Evolutionary conservation across 495 filamentous ascomycete species (phyloP).

Genomic region (Emericellopsis terricola): DNA sequence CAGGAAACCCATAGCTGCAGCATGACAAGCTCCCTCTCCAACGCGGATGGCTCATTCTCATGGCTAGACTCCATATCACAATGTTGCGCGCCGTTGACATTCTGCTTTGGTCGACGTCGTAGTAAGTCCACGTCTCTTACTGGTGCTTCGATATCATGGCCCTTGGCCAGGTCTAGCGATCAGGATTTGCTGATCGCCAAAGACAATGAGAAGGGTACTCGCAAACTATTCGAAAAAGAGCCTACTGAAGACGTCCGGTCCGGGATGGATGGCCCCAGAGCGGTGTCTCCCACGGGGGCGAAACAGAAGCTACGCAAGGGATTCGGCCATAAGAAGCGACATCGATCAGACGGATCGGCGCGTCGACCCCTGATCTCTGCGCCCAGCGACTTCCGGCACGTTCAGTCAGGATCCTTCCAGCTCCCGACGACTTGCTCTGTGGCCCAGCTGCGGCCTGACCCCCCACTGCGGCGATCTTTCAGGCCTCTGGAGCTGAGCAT

Average conservation of each 20-base stretch:
- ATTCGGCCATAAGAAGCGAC: constrained; percentile 14
- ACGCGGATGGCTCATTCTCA: constrained; percentile 19
- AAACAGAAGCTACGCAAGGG: constrained; percentile 13
- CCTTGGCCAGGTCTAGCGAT: not conserved
- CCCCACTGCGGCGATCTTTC: too few species aligned
- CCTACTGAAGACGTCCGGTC: too few species aligned
- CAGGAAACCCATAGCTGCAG: constrained; percentile 4
- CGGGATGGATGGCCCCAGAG: too few species aligned
- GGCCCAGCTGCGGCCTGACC: too few species aligned
- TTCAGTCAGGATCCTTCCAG: constrained; percentile 29
- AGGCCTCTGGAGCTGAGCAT: constrained; percentile 63
- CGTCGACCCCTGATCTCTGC: constrained; percentile 28
- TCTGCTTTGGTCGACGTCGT: constrained; percentile 13
- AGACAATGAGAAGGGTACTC: not conserved
- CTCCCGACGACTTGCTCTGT: too few species aligned
- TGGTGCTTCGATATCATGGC: not conserved
- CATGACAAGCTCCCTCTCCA: constrained; percentile 20
- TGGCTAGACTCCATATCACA: constrained; percentile 21
- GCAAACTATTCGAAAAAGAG: too few species aligned
- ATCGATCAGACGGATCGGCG: constrained; percentile 14
- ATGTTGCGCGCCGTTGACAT: constrained; percentile 18
- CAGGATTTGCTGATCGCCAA: not conserved
- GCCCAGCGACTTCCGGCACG: constrained; percentile 30
- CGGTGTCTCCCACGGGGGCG: too few species aligned
- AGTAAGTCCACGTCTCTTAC: constrained; percentile 6